These are phyloP conservation scores for Scleroderma bovista DNA, from an alignment of 768 basidiomycete species.

Conservation along the genomic window DNA sequence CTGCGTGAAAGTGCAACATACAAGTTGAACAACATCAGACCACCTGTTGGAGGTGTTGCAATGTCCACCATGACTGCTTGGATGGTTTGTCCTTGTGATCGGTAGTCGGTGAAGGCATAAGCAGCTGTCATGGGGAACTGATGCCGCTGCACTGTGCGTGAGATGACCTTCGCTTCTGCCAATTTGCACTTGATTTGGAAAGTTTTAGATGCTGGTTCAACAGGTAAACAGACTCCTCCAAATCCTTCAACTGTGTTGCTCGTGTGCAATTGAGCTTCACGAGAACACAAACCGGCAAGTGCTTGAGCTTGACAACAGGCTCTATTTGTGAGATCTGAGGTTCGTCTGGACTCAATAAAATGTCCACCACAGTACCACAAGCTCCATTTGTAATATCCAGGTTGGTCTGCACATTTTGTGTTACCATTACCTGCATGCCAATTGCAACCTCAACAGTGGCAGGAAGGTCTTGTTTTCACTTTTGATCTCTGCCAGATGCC, in stretches of 20 bases:
- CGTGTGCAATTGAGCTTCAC: slow-evolving; percentile 28
- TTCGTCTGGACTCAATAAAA: slow-evolving; percentile 31
- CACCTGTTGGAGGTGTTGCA: slow-evolving; percentile 26
- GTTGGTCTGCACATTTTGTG: too few relatives aligned
- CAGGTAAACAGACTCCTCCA: slow-evolving; percentile 29
- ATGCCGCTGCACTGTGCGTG: too few relatives aligned
- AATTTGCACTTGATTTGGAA: slow-evolving; percentile 10
- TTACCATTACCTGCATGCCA: too few relatives aligned
- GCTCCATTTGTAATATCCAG: slow-evolving; percentile 37
- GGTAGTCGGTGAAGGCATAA: slow-evolving; percentile 40
- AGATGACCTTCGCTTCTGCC: slow-evolving; percentile 4
- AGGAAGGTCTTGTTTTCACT: too few relatives aligned
- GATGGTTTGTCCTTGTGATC: slow-evolving; percentile 40
- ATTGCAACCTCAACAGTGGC: too few relatives aligned
- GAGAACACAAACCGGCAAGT: slow-evolving; percentile 27
- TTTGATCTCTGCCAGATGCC: too few relatives aligned
- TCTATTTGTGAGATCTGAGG: background rate
- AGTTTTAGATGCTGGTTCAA: slow-evolving; percentile 17
- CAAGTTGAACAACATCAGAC: slow-evolving; percentile 32
- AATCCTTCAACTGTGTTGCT: slow-evolving; percentile 18
- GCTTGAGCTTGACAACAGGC: slow-evolving; percentile 17
- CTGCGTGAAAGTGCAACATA: slow-evolving; percentile 38
- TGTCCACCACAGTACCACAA: slow-evolving; percentile 28
- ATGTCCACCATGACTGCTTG: slow-evolving; percentile 34
- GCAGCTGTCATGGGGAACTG: slow-evolving; percentile 34